Percentiles rank a stretch among this genome's conserved stretches.
Evolutionary conservation across 257 asterid genomes (phyloP).

Genomic region (Nyctanthes arbortristis): DNA sequence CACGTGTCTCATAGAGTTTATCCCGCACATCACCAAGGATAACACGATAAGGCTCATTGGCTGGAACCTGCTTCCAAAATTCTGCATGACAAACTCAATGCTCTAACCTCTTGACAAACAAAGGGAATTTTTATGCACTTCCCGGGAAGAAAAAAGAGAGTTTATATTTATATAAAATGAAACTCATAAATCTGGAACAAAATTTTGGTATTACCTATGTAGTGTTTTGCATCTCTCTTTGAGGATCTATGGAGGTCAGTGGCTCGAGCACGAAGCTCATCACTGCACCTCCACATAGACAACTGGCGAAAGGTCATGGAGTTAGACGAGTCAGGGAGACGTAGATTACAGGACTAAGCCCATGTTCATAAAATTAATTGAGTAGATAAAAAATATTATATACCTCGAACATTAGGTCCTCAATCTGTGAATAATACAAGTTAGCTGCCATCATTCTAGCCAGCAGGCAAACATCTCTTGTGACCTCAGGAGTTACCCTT

Average conservation of each 20-base stretch:
- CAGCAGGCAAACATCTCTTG: conserved; percentile 57
- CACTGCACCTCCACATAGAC: conserved; percentile 72
- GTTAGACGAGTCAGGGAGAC: conserved; percentile 1
- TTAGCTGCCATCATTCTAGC: conserved; percentile 74
- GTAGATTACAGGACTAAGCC: not conserved
- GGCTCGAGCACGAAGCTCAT: conserved; percentile 55
- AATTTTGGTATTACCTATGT: conserved; percentile 42
- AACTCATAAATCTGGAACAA: not conserved
- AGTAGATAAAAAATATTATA: conserved; percentile 13
- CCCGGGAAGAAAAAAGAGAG: too few relatives aligned
- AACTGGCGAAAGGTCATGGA: conserved; percentile 31
- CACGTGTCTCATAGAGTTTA: conserved; percentile 59
- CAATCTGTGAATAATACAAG: conserved; percentile 85
- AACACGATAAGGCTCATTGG: conserved; percentile 62
- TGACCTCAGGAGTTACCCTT: conserved; percentile 66
- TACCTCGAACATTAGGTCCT: conserved; percentile 99
- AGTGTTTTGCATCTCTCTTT: conserved; percentile 56
- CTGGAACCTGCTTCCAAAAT: conserved; percentile 60
- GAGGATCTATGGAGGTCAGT: conserved; percentile 49
- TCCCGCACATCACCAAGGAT: conserved; percentile 71
- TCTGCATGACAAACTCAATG: conserved; percentile 32
- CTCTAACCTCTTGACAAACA: not conserved
- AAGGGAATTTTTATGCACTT: too few relatives aligned
- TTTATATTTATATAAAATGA: too few relatives aligned
- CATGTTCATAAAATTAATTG: too few relatives aligned